These are phyloP conservation scores for Phaeophleospora eucalypticola DNA, from an alignment of 2,329 filamentous ascomycete genomes.

Conservation along the genomic window DNA sequence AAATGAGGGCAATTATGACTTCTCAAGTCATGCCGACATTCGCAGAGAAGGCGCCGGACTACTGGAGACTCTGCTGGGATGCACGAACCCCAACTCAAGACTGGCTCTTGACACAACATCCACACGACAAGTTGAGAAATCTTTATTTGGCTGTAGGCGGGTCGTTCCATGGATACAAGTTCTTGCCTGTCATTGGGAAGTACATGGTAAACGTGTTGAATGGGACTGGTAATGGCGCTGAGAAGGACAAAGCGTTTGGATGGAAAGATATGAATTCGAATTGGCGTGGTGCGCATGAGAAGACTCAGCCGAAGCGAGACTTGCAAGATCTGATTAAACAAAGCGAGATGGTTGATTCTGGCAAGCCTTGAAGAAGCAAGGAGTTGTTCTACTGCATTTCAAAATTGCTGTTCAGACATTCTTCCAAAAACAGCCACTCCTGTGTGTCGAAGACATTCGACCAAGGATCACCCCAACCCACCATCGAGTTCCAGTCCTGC, in stretches of 20 bases:
- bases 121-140: constrained; percentile 47
- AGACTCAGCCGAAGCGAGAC: constrained; percentile 17
- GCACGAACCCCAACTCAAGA: constrained; percentile 60
- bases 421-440: constrained; percentile 14
- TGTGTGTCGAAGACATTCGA: constrained; percentile 12
- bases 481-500: background rate
- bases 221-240: constrained; percentile 34
- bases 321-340: constrained; percentile 8
- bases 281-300: constrained; percentile 16
- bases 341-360: background rate
- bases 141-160: constrained; percentile 60
- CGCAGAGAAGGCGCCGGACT: constrained; percentile 33
- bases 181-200: constrained; percentile 59
- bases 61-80: constrained; percentile 54
- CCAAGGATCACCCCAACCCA: constrained; percentile 5
- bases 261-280: constrained; percentile 14
- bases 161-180: constrained; percentile 53
- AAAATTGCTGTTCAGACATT: constrained; percentile 9
- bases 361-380: background rate
- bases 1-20: constrained; percentile 12
- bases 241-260: constrained; percentile 30
- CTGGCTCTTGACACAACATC: constrained; percentile 54
- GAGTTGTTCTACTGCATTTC: constrained; percentile 1
- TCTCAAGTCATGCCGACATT: constrained; percentile 34
- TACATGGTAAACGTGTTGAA: constrained; percentile 49